Percentiles rank a stretch among this genome's conserved stretches.
phyloP scores from a whole-genome alignment of 2,329 filamentous ascomycete genomes.

The Paraphoma sp. region DNA sequence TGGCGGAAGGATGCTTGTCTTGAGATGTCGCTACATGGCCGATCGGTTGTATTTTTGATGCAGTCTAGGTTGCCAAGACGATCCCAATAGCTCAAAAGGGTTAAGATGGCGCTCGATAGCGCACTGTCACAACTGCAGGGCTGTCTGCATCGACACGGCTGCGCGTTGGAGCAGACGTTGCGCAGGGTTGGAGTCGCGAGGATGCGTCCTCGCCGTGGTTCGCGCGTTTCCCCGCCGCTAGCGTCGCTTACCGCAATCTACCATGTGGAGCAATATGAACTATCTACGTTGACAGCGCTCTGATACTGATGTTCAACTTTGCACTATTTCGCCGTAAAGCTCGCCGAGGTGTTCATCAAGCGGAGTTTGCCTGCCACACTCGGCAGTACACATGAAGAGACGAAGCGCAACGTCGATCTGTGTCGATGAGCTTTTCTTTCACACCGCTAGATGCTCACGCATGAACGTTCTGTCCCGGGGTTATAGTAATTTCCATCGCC shows the following conservation, averaged over 20 bases:
- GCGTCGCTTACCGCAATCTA: constrained; percentile 11
- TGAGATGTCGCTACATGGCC: constrained; percentile 4
- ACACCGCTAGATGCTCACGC: constrained; percentile 8
- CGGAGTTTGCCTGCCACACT: no score
- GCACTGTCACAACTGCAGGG: constrained; percentile 14
- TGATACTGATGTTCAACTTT: no score
- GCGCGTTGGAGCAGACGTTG: constrained; percentile 8
- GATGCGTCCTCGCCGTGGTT: constrained; percentile 9
- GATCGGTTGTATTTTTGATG: not conserved
- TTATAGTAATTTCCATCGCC: constrained; percentile 19
- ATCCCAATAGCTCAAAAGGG: not conserved
- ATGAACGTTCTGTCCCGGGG: not conserved
- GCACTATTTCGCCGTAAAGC: no score
- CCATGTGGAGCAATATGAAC: constrained; percentile 4
- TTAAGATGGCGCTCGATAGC: constrained; percentile 5
- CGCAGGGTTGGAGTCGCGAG: constrained; percentile 9
- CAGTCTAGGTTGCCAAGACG: constrained; percentile 2
- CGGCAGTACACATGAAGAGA: not conserved
- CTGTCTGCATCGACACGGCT: constrained; percentile 10
- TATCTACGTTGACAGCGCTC: not conserved
- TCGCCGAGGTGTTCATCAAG: no score
- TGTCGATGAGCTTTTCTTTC: constrained; percentile 3
- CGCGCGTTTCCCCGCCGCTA: constrained; percentile 11
- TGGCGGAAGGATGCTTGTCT: not conserved
- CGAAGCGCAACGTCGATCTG: not conserved